phyloP scores from a whole-genome alignment of 2,329 filamentous ascomycete species.

The Alternaria gansuensis region DNA sequence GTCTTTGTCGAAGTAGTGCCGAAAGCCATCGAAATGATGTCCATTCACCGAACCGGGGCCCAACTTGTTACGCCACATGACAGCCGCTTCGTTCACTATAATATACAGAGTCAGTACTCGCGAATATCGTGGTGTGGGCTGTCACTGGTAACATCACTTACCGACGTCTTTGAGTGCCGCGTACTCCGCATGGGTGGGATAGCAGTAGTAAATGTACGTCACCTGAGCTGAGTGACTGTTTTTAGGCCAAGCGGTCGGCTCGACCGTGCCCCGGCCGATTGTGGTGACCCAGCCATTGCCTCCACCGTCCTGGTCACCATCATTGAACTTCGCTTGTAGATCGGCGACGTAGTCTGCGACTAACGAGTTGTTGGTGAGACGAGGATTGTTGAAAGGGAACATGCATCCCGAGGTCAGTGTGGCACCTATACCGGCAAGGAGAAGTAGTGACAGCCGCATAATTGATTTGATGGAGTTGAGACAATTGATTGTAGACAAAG shows the following conservation, averaged over 20 bases:
- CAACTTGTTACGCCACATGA: not conserved
- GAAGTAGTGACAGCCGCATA: not conserved
- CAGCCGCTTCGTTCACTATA: not conserved
- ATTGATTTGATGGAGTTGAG: not conserved
- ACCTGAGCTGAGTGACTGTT: not conserved
- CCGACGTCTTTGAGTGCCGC: not conserved
- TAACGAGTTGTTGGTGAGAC: not conserved
- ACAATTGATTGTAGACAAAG: not conserved
- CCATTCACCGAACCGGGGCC: not conserved
- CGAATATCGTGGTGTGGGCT: not conserved
- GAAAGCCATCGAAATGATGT: not conserved
- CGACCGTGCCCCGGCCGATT: not conserved
- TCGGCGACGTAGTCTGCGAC: not conserved
- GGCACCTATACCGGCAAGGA: not conserved
- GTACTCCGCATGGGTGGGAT: not conserved
- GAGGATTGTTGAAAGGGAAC: not conserved
- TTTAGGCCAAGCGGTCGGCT: not conserved
- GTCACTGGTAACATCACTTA: not conserved
- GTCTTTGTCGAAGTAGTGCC: not conserved
- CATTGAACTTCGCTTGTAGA: not conserved
- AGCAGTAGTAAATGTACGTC: not conserved
- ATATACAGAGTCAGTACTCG: not conserved
- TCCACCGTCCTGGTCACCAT: not conserved
- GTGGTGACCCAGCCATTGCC: not conserved
- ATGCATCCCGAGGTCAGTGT: not conserved